Base-by-base conservation (phyloP, 2,329 filamentous ascomycete species). In the Monascus ruber region DNA sequence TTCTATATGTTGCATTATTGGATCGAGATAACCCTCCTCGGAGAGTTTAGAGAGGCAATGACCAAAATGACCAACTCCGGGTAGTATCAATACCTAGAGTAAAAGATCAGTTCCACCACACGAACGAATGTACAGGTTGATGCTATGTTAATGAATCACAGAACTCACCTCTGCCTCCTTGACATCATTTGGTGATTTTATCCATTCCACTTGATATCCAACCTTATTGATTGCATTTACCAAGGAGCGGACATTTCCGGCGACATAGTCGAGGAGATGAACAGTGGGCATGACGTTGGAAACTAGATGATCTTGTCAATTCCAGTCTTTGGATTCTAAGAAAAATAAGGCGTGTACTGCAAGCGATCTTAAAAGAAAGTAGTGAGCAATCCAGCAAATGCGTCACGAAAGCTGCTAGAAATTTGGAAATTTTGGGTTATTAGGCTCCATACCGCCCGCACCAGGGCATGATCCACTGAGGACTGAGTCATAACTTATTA, bases 211-310 rank as follows among this genome's bases (percentile, higher is more conserved):
- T 34, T 84, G 76, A 62, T 89, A 96, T 45, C 91, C 91, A 42
- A 89, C 76, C 65, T 91, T 94, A 64, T 98, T 89, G 56, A 98
- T 94, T 53, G 89, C 91, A 71, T 98, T 98, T 59, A 88, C 89
- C 54, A 98, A 76, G 47, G 88, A 95, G 48, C 89, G 83, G 52
- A 98, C 81, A 64, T 98, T 98, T 58, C 91, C 91, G 45, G 91
- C 89, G 49, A 95, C 89, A 62, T 95, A 96, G 69, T 96, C 77
- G 38, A 81, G 70, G 31, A 72, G 55, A 49, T 72, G 66, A 39
- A 71, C 69, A 26, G 61, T 69, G 31, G 68, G 64, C 67, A 70
- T 71, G 37, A 39, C 42, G 39, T 34, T 27, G 28, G 26, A 8
- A 27, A 24, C 11, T 24, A 10, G 33, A 17, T 17, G 17, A 17